These are phyloP conservation scores for Amanita rimosa DNA, from an alignment of 768 basidiomycete genomes.

Conservation along the genomic window DNA sequence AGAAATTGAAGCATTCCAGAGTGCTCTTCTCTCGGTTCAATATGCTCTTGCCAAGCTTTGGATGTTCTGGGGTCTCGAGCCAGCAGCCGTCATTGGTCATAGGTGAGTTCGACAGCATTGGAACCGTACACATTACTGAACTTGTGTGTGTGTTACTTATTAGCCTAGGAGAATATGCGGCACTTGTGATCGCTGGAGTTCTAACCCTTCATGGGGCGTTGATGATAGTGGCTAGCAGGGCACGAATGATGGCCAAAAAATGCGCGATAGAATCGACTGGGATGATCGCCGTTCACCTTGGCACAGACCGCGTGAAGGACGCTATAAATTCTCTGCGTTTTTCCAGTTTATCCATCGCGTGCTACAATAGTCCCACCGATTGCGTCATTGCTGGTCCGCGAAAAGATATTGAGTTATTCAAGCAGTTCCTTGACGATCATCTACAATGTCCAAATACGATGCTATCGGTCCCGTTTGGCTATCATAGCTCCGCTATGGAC, in stretches of 20 bases:
- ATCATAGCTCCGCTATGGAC: slow-evolving; percentile 56
- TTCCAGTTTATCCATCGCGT: slow-evolving; percentile 37
- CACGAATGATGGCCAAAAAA: slow-evolving; percentile 39
- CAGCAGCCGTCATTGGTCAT: slow-evolving; percentile 56
- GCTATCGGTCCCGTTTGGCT: slow-evolving; percentile 49
- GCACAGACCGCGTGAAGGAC: slow-evolving; percentile 20
- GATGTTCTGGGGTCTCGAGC: slow-evolving; percentile 57
- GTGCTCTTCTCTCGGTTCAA: slow-evolving; percentile 49
- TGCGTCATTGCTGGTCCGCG: slow-evolving; percentile 51
- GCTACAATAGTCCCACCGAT: slow-evolving; percentile 48
- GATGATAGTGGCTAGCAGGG: slow-evolving; percentile 43
- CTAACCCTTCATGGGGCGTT: slow-evolving; percentile 47
- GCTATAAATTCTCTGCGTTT: slow-evolving; percentile 24
- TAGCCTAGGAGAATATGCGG: slow-evolving; percentile 71
- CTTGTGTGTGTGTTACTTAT: neutral
- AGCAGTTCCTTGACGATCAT: slow-evolving; percentile 24
- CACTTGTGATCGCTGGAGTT: slow-evolving; percentile 51
- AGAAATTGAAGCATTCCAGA: slow-evolving; percentile 36
- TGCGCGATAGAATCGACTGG: slow-evolving; percentile 36
- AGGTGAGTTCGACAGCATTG: slow-evolving; percentile 34
- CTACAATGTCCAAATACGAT: slow-evolving; percentile 26
- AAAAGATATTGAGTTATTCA: slow-evolving; percentile 28
- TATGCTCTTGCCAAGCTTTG: slow-evolving; percentile 54
- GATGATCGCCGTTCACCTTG: slow-evolving; percentile 48
- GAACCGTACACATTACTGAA: neutral